Evolutionary conservation across 1,284 basidiomycete species (phyloP).

Genomic region (Marasmius fiardii): DNA sequence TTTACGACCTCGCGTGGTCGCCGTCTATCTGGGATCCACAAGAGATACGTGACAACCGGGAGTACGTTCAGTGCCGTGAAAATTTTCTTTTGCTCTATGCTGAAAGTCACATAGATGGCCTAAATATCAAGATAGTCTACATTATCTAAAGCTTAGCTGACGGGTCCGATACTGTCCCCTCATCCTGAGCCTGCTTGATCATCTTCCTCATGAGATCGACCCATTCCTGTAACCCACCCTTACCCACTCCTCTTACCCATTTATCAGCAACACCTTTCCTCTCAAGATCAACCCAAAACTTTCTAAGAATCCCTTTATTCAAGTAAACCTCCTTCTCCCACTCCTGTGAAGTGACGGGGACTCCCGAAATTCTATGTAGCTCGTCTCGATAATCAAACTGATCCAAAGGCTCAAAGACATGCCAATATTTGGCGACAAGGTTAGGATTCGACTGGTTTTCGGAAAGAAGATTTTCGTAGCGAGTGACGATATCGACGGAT

Average conservation of each 20-base stretch:
- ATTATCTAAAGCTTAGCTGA: too few species aligned
- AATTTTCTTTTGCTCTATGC: too few species aligned
- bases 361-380: constrained; percentile 45
- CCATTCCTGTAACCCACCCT: constrained; percentile 18
- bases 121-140: too few species aligned
- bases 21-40: too few species aligned
- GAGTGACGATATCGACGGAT: constrained; percentile 41
- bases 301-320: constrained; percentile 45
- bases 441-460: constrained; percentile 26
- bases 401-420: constrained; percentile 41
- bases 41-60: too few species aligned
- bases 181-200: too few species aligned
- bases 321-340: constrained; percentile 61
- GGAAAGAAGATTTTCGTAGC: constrained; percentile 39
- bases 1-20: too few species aligned
- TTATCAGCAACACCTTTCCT: constrained; percentile 48
- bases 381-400: constrained; percentile 70
- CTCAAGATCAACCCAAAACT: constrained; percentile 59
- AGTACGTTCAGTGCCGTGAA: too few species aligned
- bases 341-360: constrained; percentile 15
- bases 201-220: too few species aligned
- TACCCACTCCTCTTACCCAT: constrained; percentile 62
- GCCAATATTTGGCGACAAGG: constrained; percentile 49
- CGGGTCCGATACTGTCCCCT: too few species aligned
- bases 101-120: too few species aligned